Conservation (phyloP, 164 flowering plant species). For the Santalum album region DNA sequence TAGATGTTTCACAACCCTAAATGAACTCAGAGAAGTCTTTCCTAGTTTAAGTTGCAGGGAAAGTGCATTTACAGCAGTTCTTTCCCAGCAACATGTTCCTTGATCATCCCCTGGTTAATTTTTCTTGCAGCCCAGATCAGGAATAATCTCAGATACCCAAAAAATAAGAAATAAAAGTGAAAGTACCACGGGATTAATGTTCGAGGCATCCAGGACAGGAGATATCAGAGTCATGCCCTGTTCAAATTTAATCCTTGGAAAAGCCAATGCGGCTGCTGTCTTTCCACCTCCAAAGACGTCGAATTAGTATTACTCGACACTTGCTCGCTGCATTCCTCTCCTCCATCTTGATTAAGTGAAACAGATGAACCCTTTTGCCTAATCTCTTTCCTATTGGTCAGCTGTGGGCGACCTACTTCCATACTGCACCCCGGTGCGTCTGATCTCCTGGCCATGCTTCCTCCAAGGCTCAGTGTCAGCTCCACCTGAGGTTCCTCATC, state of each 20-base stretch:
- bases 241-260: constrained; percentile 41
- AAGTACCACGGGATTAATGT: too few relatives aligned
- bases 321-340: constrained; percentile 24
- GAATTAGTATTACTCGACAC: constrained; percentile 21
- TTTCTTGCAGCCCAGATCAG: too few relatives aligned
- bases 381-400: not conserved
- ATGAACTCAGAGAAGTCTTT: too few relatives aligned
- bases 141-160: too few relatives aligned
- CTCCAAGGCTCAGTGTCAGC: constrained; percentile 55
- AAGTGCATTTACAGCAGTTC: too few relatives aligned
- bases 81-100: too few relatives aligned
- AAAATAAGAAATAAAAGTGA: too few relatives aligned
- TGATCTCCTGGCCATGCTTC: constrained; percentile 18
- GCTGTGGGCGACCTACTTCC: constrained; percentile 8
- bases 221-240: constrained; percentile 19
- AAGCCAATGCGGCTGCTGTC: constrained; percentile 51
- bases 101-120: too few relatives aligned
- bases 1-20: too few relatives aligned
- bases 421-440: constrained; percentile 1
- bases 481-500: constrained; percentile 39
- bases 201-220: constrained; percentile 5
- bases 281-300: constrained; percentile 25
- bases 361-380: constrained; percentile 18
- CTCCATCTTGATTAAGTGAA: constrained; percentile 22
- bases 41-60: too few relatives aligned